Percentiles rank a stretch among this genome's conserved stretches.
Conservation (phyloP, 345 rosid genomes). For the Boechera divaricarpa region DNA sequence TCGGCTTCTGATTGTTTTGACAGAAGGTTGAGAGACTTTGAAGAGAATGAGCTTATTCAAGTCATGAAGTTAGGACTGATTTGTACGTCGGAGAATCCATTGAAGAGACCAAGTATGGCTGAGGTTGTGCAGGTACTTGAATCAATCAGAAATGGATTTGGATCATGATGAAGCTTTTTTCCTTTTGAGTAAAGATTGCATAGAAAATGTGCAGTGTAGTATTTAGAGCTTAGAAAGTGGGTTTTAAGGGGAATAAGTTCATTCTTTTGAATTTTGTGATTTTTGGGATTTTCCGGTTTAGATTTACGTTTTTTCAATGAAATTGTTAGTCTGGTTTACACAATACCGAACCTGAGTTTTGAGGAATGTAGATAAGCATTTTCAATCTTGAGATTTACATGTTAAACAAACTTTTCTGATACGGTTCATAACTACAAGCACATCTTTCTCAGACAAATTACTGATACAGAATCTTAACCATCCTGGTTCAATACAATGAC, state of each 20-base stretch:
- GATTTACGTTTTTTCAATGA: not conserved
- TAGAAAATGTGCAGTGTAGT: conserved; percentile 37
- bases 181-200: conserved; percentile 30
- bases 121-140: conserved; percentile 98
- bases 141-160: conserved; percentile 75
- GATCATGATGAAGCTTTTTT: conserved; percentile 46
- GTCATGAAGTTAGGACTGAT: conserved; percentile 90
- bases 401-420: conserved; percentile 55
- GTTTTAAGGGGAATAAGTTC: not conserved
- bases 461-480: conserved; percentile 77
- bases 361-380: conserved; percentile 16
- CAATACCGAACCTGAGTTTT: not conserved
- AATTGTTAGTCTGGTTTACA: not conserved
- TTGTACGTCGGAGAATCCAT: conserved; percentile 74
- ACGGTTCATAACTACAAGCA: conserved; percentile 62
- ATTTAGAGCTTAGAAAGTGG: conserved; percentile 21
- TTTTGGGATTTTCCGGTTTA: conserved; percentile 17
- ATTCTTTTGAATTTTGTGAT: conserved; percentile 38
- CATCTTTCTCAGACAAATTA: conserved; percentile 58
- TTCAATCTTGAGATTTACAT: conserved; percentile 63
- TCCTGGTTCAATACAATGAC: conserved; percentile 86
- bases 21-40: conserved; percentile 67
- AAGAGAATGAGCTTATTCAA: conserved; percentile 90
- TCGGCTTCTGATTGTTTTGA: conserved; percentile 90
- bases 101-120: conserved; percentile 96